Conservation (phyloP, 1,139 yeast genomes). For the Candida labiduridarum region DNA sequence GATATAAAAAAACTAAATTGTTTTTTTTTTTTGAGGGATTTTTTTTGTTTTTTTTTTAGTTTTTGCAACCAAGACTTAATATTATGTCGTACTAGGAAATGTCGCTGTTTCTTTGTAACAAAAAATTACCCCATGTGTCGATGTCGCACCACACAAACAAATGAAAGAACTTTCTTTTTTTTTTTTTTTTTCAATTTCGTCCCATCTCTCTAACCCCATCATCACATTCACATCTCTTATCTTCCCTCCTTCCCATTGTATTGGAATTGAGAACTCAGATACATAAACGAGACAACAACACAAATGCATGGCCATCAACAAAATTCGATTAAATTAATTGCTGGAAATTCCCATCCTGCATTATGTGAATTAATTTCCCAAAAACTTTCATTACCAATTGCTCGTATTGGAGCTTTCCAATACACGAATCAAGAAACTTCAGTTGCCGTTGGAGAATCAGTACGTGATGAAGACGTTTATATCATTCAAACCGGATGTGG, state of each 20-base stretch:
- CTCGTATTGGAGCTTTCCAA: constrained; percentile 67
- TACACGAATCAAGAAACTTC: constrained; percentile 86
- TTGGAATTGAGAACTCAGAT: too few species aligned
- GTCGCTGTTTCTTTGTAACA: neutral
- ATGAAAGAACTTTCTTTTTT: neutral
- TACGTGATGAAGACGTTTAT: constrained; percentile 94
- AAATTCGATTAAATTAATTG: constrained; percentile 80
- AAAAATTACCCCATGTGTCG: neutral
- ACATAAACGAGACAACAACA: neutral
- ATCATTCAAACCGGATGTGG: constrained; percentile 94
- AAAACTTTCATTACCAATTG: constrained; percentile 57
- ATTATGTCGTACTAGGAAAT: too few species aligned
- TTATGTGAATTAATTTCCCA: constrained; percentile 71
- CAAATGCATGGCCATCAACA: constrained; percentile 18
- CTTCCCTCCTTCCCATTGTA: neutral
- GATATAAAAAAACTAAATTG: too few species aligned
- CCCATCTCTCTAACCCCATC: neutral
- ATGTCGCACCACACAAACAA: neutral
- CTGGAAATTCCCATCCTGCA: constrained; percentile 89
- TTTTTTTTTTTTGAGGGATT: too few species aligned
- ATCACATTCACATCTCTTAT: neutral
- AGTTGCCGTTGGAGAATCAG: constrained; percentile 91
- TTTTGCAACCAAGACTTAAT: too few species aligned
- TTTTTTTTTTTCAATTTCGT: neutral
- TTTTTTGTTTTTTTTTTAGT: too few species aligned